Base-by-base conservation (phyloP, 2,329 filamentous ascomycete species). In the Coleophoma crateriformis region DNA sequence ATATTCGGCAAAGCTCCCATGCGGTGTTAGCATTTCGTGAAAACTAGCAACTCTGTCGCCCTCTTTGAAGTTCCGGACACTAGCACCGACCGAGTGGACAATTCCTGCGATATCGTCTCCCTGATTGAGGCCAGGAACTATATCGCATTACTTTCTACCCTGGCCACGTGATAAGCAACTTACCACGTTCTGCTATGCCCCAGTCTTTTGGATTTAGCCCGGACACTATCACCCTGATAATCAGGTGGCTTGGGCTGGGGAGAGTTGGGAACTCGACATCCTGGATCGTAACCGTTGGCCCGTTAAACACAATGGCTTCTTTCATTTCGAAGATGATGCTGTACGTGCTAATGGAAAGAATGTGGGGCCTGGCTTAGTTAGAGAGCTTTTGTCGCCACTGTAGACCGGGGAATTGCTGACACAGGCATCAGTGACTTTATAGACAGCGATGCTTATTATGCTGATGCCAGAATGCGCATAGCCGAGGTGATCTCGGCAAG, bases 1-100 rank as follows among this genome's bases (percentile, higher is more conserved):
- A 53, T 84, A 84, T 57, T 84, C 79, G 4, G 79, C 81, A 50
- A 74, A 84, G 3, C 69, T 72, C 1, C 81, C 81, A 11, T 69
- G 58, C 0, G 73, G 68, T 1, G 67, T 66, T 40, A 63, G 53
- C 71, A 83, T 79, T 52, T 77, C 66, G 48, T 75, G 72, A 45
- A 73, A 71, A 1, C 69, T 69, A 0, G 67, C 70, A 12, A 75
- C 72, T 14, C 72, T 68, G 45, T 75, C 71, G 22, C 72, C 73
- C 15, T 50, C 53, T 33, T 55, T 57, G 51, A 61, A 77, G 39
- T 74, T 73, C 41, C 62, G 67, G 2, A 78, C 74, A 37, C 70
- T 64, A n/a, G 62, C 53, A 7, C 75, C 75, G 19, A 76, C 68
- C 45, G 66, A 63, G 53, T 76, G 68, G 15, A 79, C 64, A 41